Percentiles rank a stretch among this genome's conserved stretches.
Conservation (phyloP, 257 asterid species). For the Nicotiana otophora region DNA sequence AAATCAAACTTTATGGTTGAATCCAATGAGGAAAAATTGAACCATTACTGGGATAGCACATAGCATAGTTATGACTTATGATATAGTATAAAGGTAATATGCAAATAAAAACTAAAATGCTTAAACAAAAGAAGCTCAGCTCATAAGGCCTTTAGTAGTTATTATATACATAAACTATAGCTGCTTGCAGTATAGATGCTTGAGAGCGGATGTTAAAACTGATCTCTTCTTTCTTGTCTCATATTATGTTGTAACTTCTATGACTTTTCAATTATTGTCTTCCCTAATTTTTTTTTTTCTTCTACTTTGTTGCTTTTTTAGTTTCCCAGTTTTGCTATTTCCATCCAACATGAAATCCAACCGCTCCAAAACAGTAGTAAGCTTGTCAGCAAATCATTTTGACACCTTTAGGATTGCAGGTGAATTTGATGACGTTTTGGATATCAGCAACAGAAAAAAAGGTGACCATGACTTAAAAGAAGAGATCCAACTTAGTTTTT, state of each 20-base stretch:
- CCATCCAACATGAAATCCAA: neutral
- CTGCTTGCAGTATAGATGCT: neutral
- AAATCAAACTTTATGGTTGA: neutral
- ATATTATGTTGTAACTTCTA: neutral
- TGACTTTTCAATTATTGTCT: neutral
- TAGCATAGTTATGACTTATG: neutral
- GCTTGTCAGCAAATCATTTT: neutral
- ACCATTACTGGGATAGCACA: neutral
- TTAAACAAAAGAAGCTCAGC: neutral
- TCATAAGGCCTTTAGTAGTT: neutral
- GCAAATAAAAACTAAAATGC: neutral
- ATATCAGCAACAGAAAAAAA: conserved; percentile 26
- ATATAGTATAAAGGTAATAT: neutral
- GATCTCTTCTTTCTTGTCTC: neutral
- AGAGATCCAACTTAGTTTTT: conserved; percentile 45
- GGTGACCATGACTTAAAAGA: conserved; percentile 31
- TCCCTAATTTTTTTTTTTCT: neutral
- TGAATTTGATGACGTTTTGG: conserved; percentile 85
- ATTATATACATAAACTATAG: neutral
- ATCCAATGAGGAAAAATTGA: neutral
- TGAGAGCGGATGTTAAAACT: neutral
- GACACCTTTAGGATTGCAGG: conserved; percentile 42
- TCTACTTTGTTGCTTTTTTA: neutral
- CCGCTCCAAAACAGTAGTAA: neutral
- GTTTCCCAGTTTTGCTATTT: neutral